Percentiles rank a stretch among this genome's conserved stretches.
Evolutionary conservation across 192 early-diverging fungal genomes (phyloP).

Genomic region (Dissophora globulifera): DNA sequence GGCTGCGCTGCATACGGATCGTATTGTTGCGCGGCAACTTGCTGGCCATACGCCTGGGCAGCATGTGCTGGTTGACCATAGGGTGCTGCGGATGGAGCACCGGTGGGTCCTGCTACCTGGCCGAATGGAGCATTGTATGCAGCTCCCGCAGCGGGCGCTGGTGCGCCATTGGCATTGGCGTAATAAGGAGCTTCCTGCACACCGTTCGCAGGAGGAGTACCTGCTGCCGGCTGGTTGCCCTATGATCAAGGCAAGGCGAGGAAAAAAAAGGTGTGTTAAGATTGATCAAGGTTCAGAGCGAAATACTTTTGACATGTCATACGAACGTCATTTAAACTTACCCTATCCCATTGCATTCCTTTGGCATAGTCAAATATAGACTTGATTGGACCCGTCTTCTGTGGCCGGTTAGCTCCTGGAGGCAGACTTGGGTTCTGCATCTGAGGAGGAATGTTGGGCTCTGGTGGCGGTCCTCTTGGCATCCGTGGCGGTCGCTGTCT

Average conservation of each 20-base stretch:
- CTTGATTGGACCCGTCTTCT: slow-evolving; percentile 26
- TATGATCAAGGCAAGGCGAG: too few species aligned
- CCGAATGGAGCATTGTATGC: slow-evolving; percentile 22
- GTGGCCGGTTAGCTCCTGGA: slow-evolving; percentile 7
- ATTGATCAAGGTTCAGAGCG: too few species aligned
- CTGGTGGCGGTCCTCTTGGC: slow-evolving; percentile 34
- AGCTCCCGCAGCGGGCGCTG: slow-evolving; percentile 10
- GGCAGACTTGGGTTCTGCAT: slow-evolving; percentile 30
- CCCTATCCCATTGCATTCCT: slow-evolving; percentile 51
- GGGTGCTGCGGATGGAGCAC: neutral
- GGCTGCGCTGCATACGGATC: slow-evolving; percentile 34
- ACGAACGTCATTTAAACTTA: slow-evolving; percentile 6
- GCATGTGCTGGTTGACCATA: slow-evolving; percentile 12
- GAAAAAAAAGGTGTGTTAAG: too few species aligned
- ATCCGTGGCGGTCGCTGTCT: slow-evolving; percentile 21
- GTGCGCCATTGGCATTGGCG: slow-evolving; percentile 13
- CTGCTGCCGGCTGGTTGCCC: slow-evolving; percentile 30
- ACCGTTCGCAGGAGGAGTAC: slow-evolving; percentile 11
- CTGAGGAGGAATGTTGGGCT: slow-evolving; percentile 1
- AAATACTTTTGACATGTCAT: too few species aligned
- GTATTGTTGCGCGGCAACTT: slow-evolving; percentile 12
- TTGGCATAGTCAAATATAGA: slow-evolving; percentile 51
- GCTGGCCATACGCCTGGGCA: slow-evolving; percentile 20
- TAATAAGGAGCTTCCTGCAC: slow-evolving; percentile 11
- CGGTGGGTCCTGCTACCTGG: slow-evolving; percentile 6